These are phyloP conservation scores for Botrytis deweyae DNA, from an alignment of 2,329 filamentous ascomycete genomes.

Conservation along the genomic window DNA sequence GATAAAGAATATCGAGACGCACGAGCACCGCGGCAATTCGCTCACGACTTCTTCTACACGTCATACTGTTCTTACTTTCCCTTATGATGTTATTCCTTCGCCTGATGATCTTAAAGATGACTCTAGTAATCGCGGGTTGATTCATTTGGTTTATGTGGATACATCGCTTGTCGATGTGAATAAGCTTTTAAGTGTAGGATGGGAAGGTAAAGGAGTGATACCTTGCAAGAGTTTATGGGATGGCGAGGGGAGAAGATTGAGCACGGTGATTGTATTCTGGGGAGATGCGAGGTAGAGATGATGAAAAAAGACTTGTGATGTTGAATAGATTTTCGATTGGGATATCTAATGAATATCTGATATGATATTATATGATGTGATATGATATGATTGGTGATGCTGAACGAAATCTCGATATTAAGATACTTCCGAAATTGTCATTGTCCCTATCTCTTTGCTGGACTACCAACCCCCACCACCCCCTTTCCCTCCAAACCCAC, in stretches of 20 bases:
- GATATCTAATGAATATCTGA: not conserved
- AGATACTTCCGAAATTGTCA: not conserved
- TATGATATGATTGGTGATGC: not conserved
- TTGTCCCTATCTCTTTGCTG: not conserved
- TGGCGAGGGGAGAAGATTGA: constrained; percentile 39
- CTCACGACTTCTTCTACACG: constrained; percentile 20
- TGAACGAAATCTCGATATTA: not conserved
- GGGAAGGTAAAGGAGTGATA: constrained; percentile 37
- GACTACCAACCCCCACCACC: constrained; percentile 27
- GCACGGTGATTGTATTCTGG: constrained; percentile 13
- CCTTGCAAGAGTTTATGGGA: constrained; percentile 48
- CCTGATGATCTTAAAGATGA: constrained; percentile 19
- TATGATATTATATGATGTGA: not conserved
- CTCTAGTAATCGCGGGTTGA: not conserved
- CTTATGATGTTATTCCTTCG: not conserved
- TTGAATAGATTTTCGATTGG: not conserved
- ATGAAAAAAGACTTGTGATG: not conserved
- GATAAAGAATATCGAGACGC: constrained; percentile 13
- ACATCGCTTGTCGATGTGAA: constrained; percentile 10
- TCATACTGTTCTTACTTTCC: not conserved
- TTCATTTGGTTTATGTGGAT: constrained; percentile 16
- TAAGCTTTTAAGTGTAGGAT: not conserved
- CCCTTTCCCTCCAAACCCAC: constrained; percentile 42
- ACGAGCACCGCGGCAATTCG: not conserved
- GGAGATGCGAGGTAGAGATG: not conserved